phyloP scores from a whole-genome alignment of 495 filamentous ascomycete species.

The Penicillium herquei region DNA sequence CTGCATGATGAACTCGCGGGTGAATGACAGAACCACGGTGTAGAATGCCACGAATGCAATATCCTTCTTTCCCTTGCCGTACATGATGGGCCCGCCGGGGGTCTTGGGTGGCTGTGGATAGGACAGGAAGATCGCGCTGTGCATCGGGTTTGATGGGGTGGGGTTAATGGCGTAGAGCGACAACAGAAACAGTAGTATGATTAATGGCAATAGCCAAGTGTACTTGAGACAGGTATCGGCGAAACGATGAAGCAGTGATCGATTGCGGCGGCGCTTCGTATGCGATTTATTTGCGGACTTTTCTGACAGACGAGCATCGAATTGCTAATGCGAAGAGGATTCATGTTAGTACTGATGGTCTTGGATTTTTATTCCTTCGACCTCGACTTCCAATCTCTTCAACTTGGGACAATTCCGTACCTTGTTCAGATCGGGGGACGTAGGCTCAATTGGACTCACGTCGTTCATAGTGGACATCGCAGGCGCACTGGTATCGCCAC shows the following conservation, averaged over 20 bases:
- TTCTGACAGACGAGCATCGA: slow-evolving; percentile 20
- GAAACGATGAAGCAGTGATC: slow-evolving; percentile 63
- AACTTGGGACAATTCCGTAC: slow-evolving; percentile 23
- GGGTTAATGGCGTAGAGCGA: slow-evolving; percentile 75
- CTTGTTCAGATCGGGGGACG: slow-evolving; percentile 37
- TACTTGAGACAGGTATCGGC: slow-evolving; percentile 66
- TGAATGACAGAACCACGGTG: slow-evolving; percentile 84
- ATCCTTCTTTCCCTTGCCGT: slow-evolving; percentile 86
- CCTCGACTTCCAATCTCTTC: neutral
- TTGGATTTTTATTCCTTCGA: neutral
- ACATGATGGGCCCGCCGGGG: slow-evolving; percentile 61
- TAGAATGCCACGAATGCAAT: slow-evolving; percentile 89
- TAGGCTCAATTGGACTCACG: slow-evolving; percentile 43
- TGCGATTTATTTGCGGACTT: slow-evolving; percentile 37
- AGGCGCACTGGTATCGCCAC: slow-evolving; percentile 51
- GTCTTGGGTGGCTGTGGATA: slow-evolving; percentile 67
- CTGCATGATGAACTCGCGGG: slow-evolving; percentile 96
- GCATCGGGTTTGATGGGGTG: slow-evolving; percentile 74
- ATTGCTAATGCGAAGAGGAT: slow-evolving; percentile 14
- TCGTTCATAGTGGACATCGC: slow-evolving; percentile 54
- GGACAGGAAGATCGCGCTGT: slow-evolving; percentile 89
- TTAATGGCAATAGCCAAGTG: slow-evolving; percentile 78
- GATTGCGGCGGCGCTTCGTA: slow-evolving; percentile 52
- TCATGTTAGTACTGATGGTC: slow-evolving; percentile 6
- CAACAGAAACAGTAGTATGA: slow-evolving; percentile 64